Conservation (phyloP, 2,329 filamentous ascomycete species). For the Penicillium aurantiogriseum region DNA sequence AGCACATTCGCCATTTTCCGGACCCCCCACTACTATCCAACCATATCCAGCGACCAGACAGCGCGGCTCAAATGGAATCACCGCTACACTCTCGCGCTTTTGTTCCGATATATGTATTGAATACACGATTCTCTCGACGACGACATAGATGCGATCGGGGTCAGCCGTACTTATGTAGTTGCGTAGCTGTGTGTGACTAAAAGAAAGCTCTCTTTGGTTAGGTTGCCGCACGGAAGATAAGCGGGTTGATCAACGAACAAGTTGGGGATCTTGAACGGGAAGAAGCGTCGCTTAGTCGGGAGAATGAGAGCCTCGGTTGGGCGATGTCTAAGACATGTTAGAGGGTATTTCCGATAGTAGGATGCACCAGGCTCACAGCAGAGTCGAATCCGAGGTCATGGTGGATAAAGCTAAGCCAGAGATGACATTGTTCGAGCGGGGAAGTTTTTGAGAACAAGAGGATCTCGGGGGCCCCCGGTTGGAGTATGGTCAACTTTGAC, state of each 20-base stretch:
- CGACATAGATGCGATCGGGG: slow-evolving; percentile 78
- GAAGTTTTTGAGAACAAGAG: slow-evolving; percentile 13
- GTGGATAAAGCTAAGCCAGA: slow-evolving; percentile 31
- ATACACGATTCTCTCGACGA: slow-evolving; percentile 71
- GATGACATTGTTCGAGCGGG: slow-evolving; percentile 34
- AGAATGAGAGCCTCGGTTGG: slow-evolving; percentile 66
- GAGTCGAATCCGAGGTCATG: slow-evolving; percentile 45
- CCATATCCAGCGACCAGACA: slow-evolving; percentile 84
- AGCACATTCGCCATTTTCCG: slow-evolving; percentile 80
- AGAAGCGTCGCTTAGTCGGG: slow-evolving; percentile 62
- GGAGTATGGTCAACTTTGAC: not conserved
- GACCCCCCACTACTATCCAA: slow-evolving; percentile 86
- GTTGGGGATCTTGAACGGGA: slow-evolving; percentile 64
- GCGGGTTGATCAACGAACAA: slow-evolving; percentile 50
- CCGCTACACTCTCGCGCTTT: slow-evolving; percentile 70
- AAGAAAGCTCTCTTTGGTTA: slow-evolving; percentile 11
- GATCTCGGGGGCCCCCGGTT: slow-evolving; percentile 1
- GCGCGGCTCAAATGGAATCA: slow-evolving; percentile 70
- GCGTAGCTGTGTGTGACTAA: slow-evolving; percentile 59
- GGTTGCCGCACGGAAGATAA: slow-evolving; percentile 2
- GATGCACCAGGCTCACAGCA: slow-evolving; percentile 32
- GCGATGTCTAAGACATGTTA: slow-evolving; percentile 53
- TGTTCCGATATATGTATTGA: slow-evolving; percentile 66
- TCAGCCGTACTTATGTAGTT: slow-evolving; percentile 83
- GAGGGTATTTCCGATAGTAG: not conserved